A percentile compares a stretch with the other conserved stretches of the same genome.
Evolutionary conservation across 768 basidiomycete species (phyloP).

Genomic region (Floccularia luteovirens): DNA sequence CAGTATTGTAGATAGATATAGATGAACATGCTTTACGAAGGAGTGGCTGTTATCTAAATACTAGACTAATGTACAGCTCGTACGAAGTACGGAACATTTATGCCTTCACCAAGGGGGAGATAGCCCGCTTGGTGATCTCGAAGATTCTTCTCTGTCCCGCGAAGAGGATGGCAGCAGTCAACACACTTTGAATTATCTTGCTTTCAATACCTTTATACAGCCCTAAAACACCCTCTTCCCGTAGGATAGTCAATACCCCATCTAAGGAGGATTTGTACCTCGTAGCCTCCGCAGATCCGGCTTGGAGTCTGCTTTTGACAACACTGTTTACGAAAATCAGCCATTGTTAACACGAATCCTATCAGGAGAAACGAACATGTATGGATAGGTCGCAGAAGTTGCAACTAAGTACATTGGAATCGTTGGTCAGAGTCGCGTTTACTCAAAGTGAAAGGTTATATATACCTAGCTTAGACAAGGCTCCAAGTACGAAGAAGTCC

Average conservation of each 20-base stretch:
- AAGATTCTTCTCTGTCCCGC: constrained; percentile 80
- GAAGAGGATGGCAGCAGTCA: constrained; percentile 93
- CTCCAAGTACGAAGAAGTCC: constrained; percentile 95
- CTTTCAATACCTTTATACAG: constrained; percentile 82
- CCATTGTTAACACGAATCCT: background rate
- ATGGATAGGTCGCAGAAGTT: constrained; percentile 40
- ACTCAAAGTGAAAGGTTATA: constrained; percentile 3
- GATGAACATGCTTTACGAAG: too few species aligned
- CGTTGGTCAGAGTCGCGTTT: background rate
- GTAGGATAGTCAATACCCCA: constrained; percentile 72
- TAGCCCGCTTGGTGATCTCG: constrained; percentile 49
- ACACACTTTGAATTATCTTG: constrained; percentile 87
- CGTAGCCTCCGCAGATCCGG: constrained; percentile 58
- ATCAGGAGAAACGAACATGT: constrained; percentile 27
- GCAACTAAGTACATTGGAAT: constrained; percentile 26
- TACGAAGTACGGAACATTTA: background rate
- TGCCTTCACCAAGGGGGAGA: background rate
- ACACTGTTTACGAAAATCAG: constrained; percentile 28
- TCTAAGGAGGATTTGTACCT: constrained; percentile 71
- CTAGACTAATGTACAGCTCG: too few species aligned
- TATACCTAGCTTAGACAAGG: constrained; percentile 82
- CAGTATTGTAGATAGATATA: too few species aligned
- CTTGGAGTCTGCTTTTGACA: constrained; percentile 75
- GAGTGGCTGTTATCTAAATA: too few species aligned
- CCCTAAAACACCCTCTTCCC: constrained; percentile 74